Percentiles rank a stretch among this genome's conserved stretches.
These are phyloP conservation scores for Mycosarcoma maydis DNA, from an alignment of 1,284 basidiomycete species.

Conservation along the genomic window DNA sequence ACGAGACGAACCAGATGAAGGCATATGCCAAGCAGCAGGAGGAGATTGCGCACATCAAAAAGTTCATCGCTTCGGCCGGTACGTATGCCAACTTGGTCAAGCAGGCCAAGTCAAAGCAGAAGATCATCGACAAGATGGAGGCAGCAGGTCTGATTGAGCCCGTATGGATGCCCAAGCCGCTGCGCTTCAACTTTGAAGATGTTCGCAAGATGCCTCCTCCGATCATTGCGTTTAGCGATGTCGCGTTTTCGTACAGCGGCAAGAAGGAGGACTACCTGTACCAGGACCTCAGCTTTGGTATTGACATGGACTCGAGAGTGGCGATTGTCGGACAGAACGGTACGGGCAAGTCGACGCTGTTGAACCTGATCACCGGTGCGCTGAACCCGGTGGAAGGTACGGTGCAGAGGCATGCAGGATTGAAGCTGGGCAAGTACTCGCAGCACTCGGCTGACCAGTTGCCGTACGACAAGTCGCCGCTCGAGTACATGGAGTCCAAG, in stretches of 20 bases:
- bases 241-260: constrained; percentile 94
- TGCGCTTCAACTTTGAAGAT: constrained; percentile 96
- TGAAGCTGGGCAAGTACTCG: constrained; percentile 91
- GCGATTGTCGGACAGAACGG: constrained; percentile 99
- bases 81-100: constrained; percentile 98
- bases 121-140: constrained; percentile 99
- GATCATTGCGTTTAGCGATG: constrained; percentile 93
- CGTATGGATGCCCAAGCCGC: constrained; percentile 76
- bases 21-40: constrained; percentile 98
- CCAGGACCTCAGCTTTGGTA: constrained; percentile 85
- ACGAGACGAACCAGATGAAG: constrained; percentile 99
- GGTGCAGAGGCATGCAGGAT: constrained; percentile 83
- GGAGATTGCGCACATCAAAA: constrained; percentile 97
- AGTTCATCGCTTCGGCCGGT: constrained; percentile 95
- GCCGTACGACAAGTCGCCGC: constrained; percentile 88
- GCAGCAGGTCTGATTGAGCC: constrained; percentile 97
- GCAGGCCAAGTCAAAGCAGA: constrained; percentile 99
- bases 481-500: constrained; percentile 87
- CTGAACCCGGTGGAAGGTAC: constrained; percentile 86
- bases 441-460: constrained; percentile 99
- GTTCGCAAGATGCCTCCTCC: constrained; percentile 92
- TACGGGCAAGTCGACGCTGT: constrained; percentile 94
- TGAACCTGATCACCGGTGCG: constrained; percentile 89
- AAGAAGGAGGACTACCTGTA: constrained; percentile 85
- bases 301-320: constrained; percentile 86